These are phyloP conservation scores for Nigrospora osmanthi DNA, from an alignment of 2,329 filamentous ascomycete species.

Conservation along the genomic window DNA sequence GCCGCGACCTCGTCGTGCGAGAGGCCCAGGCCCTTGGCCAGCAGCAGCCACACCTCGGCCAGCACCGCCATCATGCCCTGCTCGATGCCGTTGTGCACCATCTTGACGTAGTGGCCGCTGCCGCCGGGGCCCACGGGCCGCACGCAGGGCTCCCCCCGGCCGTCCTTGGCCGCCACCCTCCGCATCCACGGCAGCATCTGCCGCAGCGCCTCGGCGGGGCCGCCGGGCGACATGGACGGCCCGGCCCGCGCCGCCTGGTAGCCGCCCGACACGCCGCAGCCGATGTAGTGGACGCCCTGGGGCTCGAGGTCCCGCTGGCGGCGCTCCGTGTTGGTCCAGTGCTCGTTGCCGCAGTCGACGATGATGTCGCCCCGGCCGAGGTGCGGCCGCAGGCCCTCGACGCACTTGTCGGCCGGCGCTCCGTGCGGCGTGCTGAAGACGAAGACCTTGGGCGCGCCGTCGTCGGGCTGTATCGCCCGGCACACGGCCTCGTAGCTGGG, in stretches of 20 bases:
- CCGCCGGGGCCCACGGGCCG: conserved; percentile 53
- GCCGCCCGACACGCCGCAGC: conserved; percentile 61
- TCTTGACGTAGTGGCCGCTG: conserved; percentile 66
- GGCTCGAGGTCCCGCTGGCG: conserved; percentile 48
- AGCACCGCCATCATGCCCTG: conserved; percentile 61
- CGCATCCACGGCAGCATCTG: conserved; percentile 53
- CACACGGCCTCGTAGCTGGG: conserved; percentile 41
- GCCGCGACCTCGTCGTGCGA: conserved; percentile 51
- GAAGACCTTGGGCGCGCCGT: conserved; percentile 35
- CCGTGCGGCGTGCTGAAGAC: conserved; percentile 45
- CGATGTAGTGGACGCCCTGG: conserved; percentile 56
- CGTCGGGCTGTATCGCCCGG: conserved; percentile 28
- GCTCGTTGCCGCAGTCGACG: conserved; percentile 61
- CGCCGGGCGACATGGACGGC: conserved; percentile 60
- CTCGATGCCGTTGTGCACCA: conserved; percentile 70
- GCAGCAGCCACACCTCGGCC: conserved; percentile 57
- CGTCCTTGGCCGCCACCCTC: conserved; percentile 55
- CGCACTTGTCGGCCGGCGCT: conserved; percentile 25
- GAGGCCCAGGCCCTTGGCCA: conserved; percentile 51
- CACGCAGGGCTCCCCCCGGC: conserved; percentile 51
- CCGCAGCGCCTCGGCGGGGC: conserved; percentile 47
- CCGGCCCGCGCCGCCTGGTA: conserved; percentile 61
- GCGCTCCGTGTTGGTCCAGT: conserved; percentile 56
- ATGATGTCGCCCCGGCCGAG: conserved; percentile 57
- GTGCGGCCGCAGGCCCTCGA: conserved; percentile 30